phyloP scores from a whole-genome alignment of 1,139 yeast species.

The Torulaspora globosa region DNA sequence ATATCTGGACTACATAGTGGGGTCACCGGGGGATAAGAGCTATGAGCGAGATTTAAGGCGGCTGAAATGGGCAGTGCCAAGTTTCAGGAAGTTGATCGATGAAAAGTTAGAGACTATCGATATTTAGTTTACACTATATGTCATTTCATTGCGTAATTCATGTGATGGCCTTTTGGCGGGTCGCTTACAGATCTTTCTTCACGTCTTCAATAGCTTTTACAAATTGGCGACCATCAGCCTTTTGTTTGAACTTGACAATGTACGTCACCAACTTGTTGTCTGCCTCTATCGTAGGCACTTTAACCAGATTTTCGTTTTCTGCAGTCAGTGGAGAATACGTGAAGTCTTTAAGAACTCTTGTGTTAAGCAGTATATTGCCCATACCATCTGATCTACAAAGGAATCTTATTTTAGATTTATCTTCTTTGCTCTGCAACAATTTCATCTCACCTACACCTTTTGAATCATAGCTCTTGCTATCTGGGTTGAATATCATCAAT shows the following conservation, averaged over 20 bases:
- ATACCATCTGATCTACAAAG: conserved; percentile 87
- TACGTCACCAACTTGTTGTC: conserved; percentile 53
- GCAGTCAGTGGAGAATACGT: conserved; percentile 47
- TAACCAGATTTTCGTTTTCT: conserved; percentile 51
- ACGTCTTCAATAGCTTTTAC: conserved; percentile 50
- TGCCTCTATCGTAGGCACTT: conserved; percentile 53
- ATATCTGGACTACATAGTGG: conserved; percentile 49
- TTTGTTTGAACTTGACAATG: conserved; percentile 67
- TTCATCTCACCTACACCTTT: conserved; percentile 83
- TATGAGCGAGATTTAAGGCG: conserved; percentile 54
- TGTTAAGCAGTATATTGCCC: conserved; percentile 72
- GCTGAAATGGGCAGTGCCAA: conserved; percentile 55
- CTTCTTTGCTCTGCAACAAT: conserved; percentile 54
- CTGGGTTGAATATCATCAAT: conserved; percentile 56
- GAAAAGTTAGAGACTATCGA: conserved; percentile 19
- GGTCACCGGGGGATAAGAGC: conserved; percentile 32
- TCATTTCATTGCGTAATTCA: conserved; percentile 6
- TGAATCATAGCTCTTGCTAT: conserved; percentile 48
- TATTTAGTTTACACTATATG: conserved; percentile 10
- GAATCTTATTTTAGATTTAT: conserved; percentile 60
- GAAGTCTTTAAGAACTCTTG: conserved; percentile 49
- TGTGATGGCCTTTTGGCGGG: conserved; percentile 1
- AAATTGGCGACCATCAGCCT: conserved; percentile 64
- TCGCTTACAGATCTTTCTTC: conserved; percentile 32
- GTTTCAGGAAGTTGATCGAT: conserved; percentile 20